phyloP scores from a whole-genome alignment of 2,329 filamentous ascomycete genomes.

The Tolypocladium cylindrosporum region DNA sequence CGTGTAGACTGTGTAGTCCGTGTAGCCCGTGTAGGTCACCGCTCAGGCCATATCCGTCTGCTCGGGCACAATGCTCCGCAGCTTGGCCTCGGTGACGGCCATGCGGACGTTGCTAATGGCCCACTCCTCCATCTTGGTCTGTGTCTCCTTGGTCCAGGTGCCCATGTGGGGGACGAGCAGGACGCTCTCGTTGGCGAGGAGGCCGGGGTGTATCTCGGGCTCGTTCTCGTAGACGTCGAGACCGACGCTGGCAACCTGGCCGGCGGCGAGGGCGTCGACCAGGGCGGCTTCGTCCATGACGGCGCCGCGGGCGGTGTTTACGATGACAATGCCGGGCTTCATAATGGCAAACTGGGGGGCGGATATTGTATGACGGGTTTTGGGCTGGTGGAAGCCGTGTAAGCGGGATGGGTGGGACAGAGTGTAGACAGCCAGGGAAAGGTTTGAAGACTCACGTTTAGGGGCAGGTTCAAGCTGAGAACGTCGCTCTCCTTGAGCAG shows the following conservation, averaged over 20 bases:
- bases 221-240: conserved; percentile 80
- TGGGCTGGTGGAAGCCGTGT: conserved; percentile 22
- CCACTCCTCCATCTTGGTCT: conserved; percentile 64
- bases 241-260: conserved; percentile 60
- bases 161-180: conserved; percentile 80
- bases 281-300: conserved; percentile 76
- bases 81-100: conserved; percentile 49
- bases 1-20: too few species aligned
- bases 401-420: not conserved
- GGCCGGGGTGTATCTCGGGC: conserved; percentile 62
- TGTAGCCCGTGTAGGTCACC: not conserved
- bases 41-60: conserved; percentile 33
- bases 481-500: conserved; percentile 63
- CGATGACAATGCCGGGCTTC: conserved; percentile 67
- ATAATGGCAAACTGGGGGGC: conserved; percentile 61
- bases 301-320: conserved; percentile 76
- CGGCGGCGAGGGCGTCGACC: conserved; percentile 59
- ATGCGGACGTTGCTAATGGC: conserved; percentile 58
- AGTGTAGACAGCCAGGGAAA: not conserved
- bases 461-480: conserved; percentile 67
- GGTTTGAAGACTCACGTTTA: conserved; percentile 57
- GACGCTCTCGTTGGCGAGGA: conserved; percentile 60
- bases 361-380: conserved; percentile 69
- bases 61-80: conserved; percentile 65
- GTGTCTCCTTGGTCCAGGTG: conserved; percentile 63